Evolutionary conservation across 495 filamentous ascomycete species (phyloP).

Genomic region (Diplogelasinospora grovesii): DNA sequence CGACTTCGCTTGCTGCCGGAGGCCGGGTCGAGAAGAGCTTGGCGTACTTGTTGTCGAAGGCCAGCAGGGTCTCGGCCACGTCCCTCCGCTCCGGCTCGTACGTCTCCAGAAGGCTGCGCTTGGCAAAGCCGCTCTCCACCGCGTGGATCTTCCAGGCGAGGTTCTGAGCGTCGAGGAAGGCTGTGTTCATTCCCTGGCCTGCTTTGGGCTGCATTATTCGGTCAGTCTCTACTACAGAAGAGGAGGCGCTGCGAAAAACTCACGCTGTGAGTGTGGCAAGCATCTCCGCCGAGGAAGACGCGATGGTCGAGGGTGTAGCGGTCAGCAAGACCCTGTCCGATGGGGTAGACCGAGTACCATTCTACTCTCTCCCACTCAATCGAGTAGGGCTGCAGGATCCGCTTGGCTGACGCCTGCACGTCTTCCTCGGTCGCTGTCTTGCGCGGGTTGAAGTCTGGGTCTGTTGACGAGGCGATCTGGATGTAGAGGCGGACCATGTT

Average conservation of each 20-base stretch:
- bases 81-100: constrained; percentile 65
- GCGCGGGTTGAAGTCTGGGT: constrained; percentile 54
- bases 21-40: constrained; percentile 59
- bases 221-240: background rate
- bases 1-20: constrained; percentile 43
- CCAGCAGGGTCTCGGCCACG: constrained; percentile 63
- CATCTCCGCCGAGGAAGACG: constrained; percentile 75
- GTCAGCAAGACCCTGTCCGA: constrained; percentile 66
- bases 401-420: constrained; percentile 58
- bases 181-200: constrained; percentile 81
- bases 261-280: constrained; percentile 74
- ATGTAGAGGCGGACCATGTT: constrained; percentile 73
- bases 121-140: constrained; percentile 56
- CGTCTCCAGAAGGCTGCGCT: constrained; percentile 54
- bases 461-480: constrained; percentile 61
- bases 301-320: constrained; percentile 60
- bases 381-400: constrained; percentile 59
- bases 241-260: constrained; percentile 13
- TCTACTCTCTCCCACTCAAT: constrained; percentile 65
- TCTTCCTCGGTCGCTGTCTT: constrained; percentile 58
- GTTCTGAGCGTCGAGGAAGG: constrained; percentile 75
- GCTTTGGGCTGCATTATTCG: constrained; percentile 53
- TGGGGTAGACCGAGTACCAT: constrained; percentile 64
- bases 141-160: constrained; percentile 79
- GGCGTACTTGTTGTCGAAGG: constrained; percentile 68